Conservation (phyloP, 306 rosid genomes). For the Dryas alaskensis region DNA sequence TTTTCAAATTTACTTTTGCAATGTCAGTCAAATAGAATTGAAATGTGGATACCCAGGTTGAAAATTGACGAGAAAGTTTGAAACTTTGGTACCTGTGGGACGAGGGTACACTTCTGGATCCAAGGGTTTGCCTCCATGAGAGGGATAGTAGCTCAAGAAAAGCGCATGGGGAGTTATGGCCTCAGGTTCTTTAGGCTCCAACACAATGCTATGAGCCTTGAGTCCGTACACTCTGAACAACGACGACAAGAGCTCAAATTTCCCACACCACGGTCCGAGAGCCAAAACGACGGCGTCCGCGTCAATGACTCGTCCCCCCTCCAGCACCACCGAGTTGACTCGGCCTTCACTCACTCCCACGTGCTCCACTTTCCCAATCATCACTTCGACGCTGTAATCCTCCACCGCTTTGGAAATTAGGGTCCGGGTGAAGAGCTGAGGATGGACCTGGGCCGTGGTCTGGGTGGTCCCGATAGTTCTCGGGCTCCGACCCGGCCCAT, state of each 20-base stretch:
- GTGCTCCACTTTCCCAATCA: slow-evolving; percentile 65
- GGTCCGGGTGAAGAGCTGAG: slow-evolving; percentile 62
- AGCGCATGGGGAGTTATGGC: slow-evolving; percentile 76
- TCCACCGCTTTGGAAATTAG: slow-evolving; percentile 58
- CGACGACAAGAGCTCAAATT: slow-evolving; percentile 49
- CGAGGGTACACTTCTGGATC: slow-evolving; percentile 94
- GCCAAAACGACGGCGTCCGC: slow-evolving; percentile 78
- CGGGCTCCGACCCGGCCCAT: slow-evolving; percentile 46
- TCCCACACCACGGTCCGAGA: slow-evolving; percentile 81
- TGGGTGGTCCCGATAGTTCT: slow-evolving; percentile 57
- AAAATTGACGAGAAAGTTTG: slow-evolving; percentile 5
- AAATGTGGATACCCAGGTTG: background rate
- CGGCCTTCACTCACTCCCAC: slow-evolving; percentile 42
- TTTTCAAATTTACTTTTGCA: background rate
- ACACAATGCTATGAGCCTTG: slow-evolving; percentile 79
- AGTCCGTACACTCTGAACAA: slow-evolving; percentile 60
- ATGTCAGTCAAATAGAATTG: background rate
- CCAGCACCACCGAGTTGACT: slow-evolving; percentile 55
- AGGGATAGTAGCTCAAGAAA: slow-evolving; percentile 48
- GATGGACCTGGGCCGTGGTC: slow-evolving; percentile 90
- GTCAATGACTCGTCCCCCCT: slow-evolving; percentile 53
- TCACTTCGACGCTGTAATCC: slow-evolving; percentile 55
- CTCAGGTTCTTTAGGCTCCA: slow-evolving; percentile 55
- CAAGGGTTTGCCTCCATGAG: slow-evolving; percentile 45
- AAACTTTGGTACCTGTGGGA: slow-evolving; percentile 57